These are phyloP conservation scores for Globisporangium solare DNA, from an alignment of 352 stramenopile species.

Conservation along the genomic window DNA sequence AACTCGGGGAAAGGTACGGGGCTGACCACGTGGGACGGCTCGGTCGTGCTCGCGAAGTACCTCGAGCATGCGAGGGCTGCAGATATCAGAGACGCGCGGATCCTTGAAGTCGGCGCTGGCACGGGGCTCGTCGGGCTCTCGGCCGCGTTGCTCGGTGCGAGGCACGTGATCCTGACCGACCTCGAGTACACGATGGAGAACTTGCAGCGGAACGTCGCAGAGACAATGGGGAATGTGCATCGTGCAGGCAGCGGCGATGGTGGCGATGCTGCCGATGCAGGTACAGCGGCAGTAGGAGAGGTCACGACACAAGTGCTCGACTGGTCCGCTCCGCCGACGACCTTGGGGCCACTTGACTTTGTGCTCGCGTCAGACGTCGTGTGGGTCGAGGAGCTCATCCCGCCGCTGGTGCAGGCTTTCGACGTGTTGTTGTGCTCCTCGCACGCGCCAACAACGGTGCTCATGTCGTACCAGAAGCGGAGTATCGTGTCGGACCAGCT, in stretches of 20 bases:
- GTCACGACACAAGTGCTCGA: slow-evolving; percentile 37
- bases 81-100: slow-evolving; percentile 27
- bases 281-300: too few species aligned
- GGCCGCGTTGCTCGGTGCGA: slow-evolving; percentile 66
- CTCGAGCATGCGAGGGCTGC: slow-evolving; percentile 51
- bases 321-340: slow-evolving; percentile 53
- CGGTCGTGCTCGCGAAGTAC: slow-evolving; percentile 90
- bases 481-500: slow-evolving; percentile 53
- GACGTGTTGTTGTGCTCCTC: slow-evolving; percentile 40
- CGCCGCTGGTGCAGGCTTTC: slow-evolving; percentile 78
- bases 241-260: slow-evolving; percentile 3
- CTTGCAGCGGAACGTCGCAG: slow-evolving; percentile 43
- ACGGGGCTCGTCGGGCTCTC: slow-evolving; percentile 85
- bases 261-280: slow-evolving; percentile 12
- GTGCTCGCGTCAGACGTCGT: slow-evolving; percentile 89
- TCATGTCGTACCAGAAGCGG: slow-evolving; percentile 74
- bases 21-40: slow-evolving; percentile 89
- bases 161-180: slow-evolving; percentile 81
- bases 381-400: slow-evolving; percentile 86
- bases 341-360: slow-evolving; percentile 70
- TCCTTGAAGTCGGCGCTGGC: slow-evolving; percentile 84
- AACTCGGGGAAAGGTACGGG: slow-evolving; percentile 86
- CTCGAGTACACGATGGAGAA: slow-evolving; percentile 87
- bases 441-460: slow-evolving; percentile 25
- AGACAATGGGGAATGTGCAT: slow-evolving; percentile 29